These are phyloP conservation scores for Colletotrichum karsti DNA, from an alignment of 2,329 filamentous ascomycete species.

Conservation along the genomic window DNA sequence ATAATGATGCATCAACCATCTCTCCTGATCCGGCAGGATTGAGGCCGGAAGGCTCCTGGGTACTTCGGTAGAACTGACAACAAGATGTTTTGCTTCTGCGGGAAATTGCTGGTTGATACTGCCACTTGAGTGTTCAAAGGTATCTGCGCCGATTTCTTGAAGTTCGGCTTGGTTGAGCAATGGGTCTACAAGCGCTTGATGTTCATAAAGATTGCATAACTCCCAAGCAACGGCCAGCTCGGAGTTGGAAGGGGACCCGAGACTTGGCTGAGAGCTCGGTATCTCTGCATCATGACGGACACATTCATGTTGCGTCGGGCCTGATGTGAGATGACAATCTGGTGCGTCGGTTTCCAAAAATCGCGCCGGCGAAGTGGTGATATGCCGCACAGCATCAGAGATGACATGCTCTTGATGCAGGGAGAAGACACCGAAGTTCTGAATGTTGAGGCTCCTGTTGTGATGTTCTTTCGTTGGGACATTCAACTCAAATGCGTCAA, in stretches of 20 bases:
- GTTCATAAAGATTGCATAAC: neutral
- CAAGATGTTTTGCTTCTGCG: too few relatives aligned
- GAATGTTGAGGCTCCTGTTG: neutral
- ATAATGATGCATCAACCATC: slow-evolving; percentile 36
- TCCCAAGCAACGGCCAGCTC: neutral
- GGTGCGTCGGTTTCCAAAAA: neutral
- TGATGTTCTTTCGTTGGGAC: neutral
- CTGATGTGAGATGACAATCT: too few relatives aligned
- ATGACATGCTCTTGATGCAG: neutral
- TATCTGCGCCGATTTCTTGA: neutral
- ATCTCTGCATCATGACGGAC: too few relatives aligned
- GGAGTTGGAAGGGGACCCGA: neutral
- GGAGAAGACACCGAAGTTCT: neutral
- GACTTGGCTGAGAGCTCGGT: too few relatives aligned
- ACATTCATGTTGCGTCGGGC: too few relatives aligned
- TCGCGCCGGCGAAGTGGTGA: too few relatives aligned
- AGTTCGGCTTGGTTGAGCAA: too few relatives aligned
- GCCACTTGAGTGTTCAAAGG: neutral
- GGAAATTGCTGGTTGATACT: too few relatives aligned
- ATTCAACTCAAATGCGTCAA: neutral
- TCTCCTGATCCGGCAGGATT: slow-evolving; percentile 19
- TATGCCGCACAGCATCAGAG: rapidly evolving
- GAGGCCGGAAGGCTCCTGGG: neutral
- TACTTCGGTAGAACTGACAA: too few relatives aligned
- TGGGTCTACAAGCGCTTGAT: too few relatives aligned